Base-by-base conservation (phyloP, 108 stramenopile genomes). In the Nannochloropsis gaditana region DNA sequence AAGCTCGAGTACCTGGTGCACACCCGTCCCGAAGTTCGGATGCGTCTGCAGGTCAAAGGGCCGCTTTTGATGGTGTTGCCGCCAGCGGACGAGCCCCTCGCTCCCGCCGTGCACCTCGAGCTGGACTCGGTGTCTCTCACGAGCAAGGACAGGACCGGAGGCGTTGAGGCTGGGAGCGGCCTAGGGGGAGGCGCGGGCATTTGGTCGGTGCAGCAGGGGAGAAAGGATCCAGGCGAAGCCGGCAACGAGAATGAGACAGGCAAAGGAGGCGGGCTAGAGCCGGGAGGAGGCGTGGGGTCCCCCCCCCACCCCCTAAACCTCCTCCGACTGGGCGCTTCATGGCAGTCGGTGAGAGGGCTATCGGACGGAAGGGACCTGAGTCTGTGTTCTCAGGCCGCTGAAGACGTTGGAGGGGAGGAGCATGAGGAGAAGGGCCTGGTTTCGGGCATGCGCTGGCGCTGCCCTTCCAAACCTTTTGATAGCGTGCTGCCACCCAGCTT, bases 1-100 rank as follows among this genome's bases (percentile, higher is more conserved):
- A 73, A 73, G n/a, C n/a, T 73, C 19, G 59, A 73, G 6, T 73
- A 73, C 59, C 59, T 73, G 15, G 59, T 73, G 59, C 59, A 73
- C 15, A 73, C 59, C 59, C 59, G 59, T n/a, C 59, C 59, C 4
- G 6, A 73, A 73, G 59, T 73, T 2, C 15, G n/a, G 59, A 15
- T 73, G 4, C 15, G 6, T 4, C 4, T 73, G n/a, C 19, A 73
- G 0, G 59, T 73, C 15, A 73, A 73, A 8, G 59, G 59, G 59
- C 59, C 59, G 15, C n/a, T 73, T 15, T 73, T 73, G n/a, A 73
- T 73, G 59, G n/a, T 73, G 15, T 73, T 73, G 59, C 59, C 59
- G 6, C 59, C 59, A 0, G 59, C n/a, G 59, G 59, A 73, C 3
- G 59, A 73, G 59, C 59, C 59, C 15, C 59, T 73, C 59, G 59